Conservation (phyloP, 2,329 filamentous ascomycete species). For the Xylaria sp. region DNA sequence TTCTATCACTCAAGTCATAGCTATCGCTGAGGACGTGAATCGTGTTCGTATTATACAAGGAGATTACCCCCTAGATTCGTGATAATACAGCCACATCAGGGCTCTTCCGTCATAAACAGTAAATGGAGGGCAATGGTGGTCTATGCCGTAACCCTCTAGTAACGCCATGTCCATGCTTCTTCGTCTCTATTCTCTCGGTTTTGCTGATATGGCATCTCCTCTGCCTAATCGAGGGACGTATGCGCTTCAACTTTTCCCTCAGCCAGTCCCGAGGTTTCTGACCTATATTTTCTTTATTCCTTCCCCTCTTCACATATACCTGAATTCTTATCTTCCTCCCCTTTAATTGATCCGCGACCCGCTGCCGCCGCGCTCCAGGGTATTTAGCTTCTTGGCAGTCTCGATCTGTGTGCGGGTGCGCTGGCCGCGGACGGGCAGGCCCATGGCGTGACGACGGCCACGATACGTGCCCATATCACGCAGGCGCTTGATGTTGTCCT, state of each 20-base stretch:
- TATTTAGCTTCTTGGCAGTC: slow-evolving; percentile 72
- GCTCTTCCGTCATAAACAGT: slow-evolving; percentile 13
- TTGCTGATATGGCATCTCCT: background rate
- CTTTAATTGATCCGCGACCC: slow-evolving; percentile 32
- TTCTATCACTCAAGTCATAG: background rate
- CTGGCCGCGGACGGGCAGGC: slow-evolving; percentile 90
- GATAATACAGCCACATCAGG: slow-evolving; percentile 26
- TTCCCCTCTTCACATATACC: background rate
- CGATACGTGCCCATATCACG: slow-evolving; percentile 92
- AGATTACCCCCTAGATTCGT: slow-evolving; percentile 11
- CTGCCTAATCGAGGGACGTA: background rate
- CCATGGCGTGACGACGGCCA: slow-evolving; percentile 91
- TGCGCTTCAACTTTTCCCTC: background rate
- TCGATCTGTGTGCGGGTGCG: slow-evolving; percentile 79
- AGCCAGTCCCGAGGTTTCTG: background rate
- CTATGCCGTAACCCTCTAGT: slow-evolving; percentile 24
- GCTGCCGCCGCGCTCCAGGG: slow-evolving; percentile 58
- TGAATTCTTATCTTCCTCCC: background rate
- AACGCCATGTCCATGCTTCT: slow-evolving; percentile 36
- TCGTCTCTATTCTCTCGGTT: background rate
- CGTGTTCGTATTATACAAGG: slow-evolving; percentile 34
- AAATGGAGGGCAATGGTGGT: slow-evolving; percentile 8
- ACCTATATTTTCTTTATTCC: background rate
- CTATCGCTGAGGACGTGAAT: slow-evolving; percentile 17
- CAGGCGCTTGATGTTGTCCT: slow-evolving; percentile 86